Base-by-base conservation (phyloP, 2,329 filamentous ascomycete species). In the Aspergillus fumigatus region DNA sequence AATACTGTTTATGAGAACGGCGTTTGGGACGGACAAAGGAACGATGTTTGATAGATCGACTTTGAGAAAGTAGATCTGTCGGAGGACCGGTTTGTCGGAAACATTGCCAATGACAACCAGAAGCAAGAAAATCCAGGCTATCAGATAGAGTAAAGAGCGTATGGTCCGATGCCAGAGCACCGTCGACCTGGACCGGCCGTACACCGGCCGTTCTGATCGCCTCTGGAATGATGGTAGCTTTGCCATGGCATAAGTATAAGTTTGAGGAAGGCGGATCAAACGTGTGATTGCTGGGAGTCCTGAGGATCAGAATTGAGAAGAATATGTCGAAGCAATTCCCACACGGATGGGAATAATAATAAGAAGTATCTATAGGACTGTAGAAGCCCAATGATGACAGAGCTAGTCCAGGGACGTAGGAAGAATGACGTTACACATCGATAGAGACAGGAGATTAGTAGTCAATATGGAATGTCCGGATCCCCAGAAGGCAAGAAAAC, bases 31-130 rank as follows among this genome's bases (percentile, higher is more conserved):
- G 4, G 83, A 85, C 35, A 84, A 78, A 0, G 89, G 88, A 55
- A 96, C 87, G 70, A 97, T 88, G 67, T 95, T 83, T 64, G 89
- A 84, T 50, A 97, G 82, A 73, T 96, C 84, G 66, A 97, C 84
- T 65, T 87, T 88, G 73, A 95, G 88, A 74, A 97, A 94, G 77
- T 89, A 96, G 65, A 89, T 90, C 56, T 84, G 77, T 58, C 82
- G 83, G 35, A 92, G 79, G 6, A 88, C 81, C 17, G 79, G 68
- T 56, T 80, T 81, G 65, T 85, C 79, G 65, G 79, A 81, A 53
- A 86, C 87, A 74, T 89, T 92, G 64, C 90, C 92, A 64, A 95
- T 84, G 65, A 91, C 81, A 66, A 91, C 89, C 64, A 96, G 83
- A 59, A 96, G 83, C 41, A 95, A 79, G 72, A 96, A 95, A 61